These are phyloP conservation scores for Dendrobium officinale DNA, from an alignment of 106 monocot genomes.

Conservation along the genomic window DNA sequence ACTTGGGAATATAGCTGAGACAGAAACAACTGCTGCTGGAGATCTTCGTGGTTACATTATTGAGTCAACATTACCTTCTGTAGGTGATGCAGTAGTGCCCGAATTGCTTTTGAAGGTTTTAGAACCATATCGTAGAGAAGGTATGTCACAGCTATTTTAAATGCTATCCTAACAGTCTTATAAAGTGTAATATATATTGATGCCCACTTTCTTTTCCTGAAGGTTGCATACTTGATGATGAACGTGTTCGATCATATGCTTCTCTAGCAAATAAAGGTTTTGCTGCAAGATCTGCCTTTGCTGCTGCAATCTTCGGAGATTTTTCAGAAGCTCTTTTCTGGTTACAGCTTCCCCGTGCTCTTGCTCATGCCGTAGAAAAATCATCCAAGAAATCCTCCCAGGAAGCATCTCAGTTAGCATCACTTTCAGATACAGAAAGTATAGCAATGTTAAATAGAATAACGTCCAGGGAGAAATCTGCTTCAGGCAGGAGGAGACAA, in stretches of 20 bases:
- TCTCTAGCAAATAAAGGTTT: slow-evolving; percentile 64
- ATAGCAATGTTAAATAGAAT: slow-evolving; percentile 33
- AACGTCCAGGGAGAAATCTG: slow-evolving; percentile 40
- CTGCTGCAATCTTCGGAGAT: slow-evolving; percentile 94
- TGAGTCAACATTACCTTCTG: slow-evolving; percentile 55
- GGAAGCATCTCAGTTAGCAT: slow-evolving; percentile 22
- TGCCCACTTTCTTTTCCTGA: slow-evolving; percentile 9
- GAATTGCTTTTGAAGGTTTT: slow-evolving; percentile 93
- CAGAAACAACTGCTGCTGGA: slow-evolving; percentile 28
- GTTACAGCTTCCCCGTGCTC: slow-evolving; percentile 90
- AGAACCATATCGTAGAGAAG: slow-evolving; percentile 84
- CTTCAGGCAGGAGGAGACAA: slow-evolving; percentile 20
- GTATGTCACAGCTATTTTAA: slow-evolving; percentile 23
- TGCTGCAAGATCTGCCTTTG: slow-evolving; percentile 83
- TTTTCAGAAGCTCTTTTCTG: slow-evolving; percentile 87
- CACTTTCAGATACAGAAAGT: slow-evolving; percentile 33
- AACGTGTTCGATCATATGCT: slow-evolving; percentile 60
- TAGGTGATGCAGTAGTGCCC: slow-evolving; percentile 89
- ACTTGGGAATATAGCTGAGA: slow-evolving; percentile 33
- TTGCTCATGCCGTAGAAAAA: slow-evolving; percentile 60
- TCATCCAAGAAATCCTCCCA: slow-evolving; percentile 33
- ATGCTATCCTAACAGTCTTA: too few species aligned
- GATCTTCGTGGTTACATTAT: slow-evolving; percentile 91
- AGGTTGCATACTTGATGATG: slow-evolving; percentile 91
- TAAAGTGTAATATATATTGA: slow-evolving; percentile 4